Evolutionary conservation across 768 basidiomycete genomes (phyloP).

Genomic region (Russula dissimulans): DNA sequence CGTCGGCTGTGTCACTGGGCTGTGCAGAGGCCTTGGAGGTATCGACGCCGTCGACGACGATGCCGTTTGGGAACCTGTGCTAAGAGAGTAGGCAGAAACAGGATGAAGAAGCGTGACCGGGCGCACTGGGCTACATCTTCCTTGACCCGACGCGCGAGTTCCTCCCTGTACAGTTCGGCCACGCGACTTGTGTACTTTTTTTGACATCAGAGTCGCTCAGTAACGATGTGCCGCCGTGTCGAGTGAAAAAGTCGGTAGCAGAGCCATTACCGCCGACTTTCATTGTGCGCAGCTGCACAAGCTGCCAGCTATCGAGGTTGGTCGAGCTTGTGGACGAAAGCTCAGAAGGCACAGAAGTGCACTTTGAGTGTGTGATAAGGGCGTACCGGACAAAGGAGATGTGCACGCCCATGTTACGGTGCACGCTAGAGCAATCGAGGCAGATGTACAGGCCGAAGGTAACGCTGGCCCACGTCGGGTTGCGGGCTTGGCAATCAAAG

Average conservation of each 20-base stretch:
- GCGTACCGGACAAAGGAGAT: constrained; percentile 91
- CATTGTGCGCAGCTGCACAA: constrained; percentile 86
- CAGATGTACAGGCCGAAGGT: constrained; percentile 97
- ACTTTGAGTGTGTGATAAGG: not conserved
- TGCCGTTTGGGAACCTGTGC: constrained; percentile 63
- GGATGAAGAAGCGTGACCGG: not conserved
- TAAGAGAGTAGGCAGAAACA: not conserved
- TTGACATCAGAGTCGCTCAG: constrained; percentile 69
- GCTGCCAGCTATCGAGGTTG: constrained; percentile 92
- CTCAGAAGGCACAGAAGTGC: not conserved
- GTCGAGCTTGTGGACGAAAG: constrained; percentile 57
- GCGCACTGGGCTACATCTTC: constrained; percentile 65
- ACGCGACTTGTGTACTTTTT: constrained; percentile 83
- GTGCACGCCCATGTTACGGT: constrained; percentile 97
- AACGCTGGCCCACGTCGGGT: constrained; percentile 96
- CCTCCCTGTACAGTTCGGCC: constrained; percentile 88
- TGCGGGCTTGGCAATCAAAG: constrained; percentile 92
- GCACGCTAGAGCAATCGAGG: constrained; percentile 89
- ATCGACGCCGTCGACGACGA: constrained; percentile 77
- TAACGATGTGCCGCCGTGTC: constrained; percentile 69
- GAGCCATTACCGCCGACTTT: constrained; percentile 90
- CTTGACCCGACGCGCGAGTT: constrained; percentile 67
- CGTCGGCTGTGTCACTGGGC: constrained; percentile 31
- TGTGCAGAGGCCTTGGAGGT: constrained; percentile 29
- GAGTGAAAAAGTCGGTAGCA: constrained; percentile 82